A percentile compares a stretch with the other conserved stretches of the same genome.
Evolutionary conservation across 2,329 filamentous ascomycete species (phyloP).

Genomic region (Nakataea oryzae): DNA sequence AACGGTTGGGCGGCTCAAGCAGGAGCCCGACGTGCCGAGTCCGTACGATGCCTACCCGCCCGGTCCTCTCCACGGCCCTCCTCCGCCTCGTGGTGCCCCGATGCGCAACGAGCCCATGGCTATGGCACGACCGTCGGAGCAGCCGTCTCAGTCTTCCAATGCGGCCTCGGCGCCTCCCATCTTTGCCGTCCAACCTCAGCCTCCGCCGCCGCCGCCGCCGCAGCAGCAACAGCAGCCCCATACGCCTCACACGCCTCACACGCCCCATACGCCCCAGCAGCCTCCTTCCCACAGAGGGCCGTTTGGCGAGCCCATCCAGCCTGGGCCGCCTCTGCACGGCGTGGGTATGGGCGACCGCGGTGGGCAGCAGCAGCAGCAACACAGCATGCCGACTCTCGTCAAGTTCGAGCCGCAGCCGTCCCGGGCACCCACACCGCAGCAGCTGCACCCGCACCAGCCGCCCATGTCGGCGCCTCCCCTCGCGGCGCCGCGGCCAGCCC

Average conservation of each 20-base stretch:
- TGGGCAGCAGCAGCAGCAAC: slow-evolving; percentile 16
- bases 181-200: slow-evolving; percentile 22
- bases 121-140: slow-evolving; percentile 24
- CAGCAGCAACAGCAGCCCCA: slow-evolving; percentile 7
- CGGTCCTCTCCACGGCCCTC: slow-evolving; percentile 12
- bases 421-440: not conserved
- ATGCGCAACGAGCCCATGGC: slow-evolving; percentile 29
- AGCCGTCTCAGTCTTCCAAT: slow-evolving; percentile 29
- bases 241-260: slow-evolving; percentile 13
- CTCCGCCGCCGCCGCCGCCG: slow-evolving; percentile 22
- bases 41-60: slow-evolving; percentile 34
- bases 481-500: slow-evolving; percentile 27
- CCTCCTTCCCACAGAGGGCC: not conserved
- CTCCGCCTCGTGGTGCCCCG: slow-evolving; percentile 25
- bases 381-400: not conserved
- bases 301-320: slow-evolving; percentile 8
- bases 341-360: not conserved
- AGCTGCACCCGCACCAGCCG: not conserved
- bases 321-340: slow-evolving; percentile 21
- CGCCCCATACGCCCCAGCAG: slow-evolving; percentile 17
- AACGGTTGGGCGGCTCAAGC: slow-evolving; percentile 29
- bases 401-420: not conserved
- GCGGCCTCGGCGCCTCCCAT: slow-evolving; percentile 20
- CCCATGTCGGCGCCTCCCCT: slow-evolving; percentile 23
- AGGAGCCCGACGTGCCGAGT: slow-evolving; percentile 36